Evolutionary conservation across 2,329 filamentous ascomycete species (phyloP).

Genomic region (Hypoxylon sp.): DNA sequence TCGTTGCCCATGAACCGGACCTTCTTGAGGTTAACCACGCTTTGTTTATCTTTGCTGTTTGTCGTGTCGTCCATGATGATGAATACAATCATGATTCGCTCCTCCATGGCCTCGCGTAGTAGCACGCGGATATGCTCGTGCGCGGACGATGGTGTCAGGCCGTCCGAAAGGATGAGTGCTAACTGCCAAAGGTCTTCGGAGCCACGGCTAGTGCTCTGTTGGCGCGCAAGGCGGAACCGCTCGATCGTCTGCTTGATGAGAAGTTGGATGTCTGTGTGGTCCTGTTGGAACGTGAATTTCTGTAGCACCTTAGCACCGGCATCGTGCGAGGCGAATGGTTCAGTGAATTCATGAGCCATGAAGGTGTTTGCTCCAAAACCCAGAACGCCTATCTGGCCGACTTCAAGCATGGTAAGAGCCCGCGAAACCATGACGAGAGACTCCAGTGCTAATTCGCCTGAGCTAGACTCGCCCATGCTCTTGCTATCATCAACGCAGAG

Average conservation of each 20-base stretch:
- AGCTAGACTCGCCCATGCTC: constrained; percentile 87
- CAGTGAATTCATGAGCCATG: constrained; percentile 87
- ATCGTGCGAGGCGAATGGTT: constrained; percentile 81
- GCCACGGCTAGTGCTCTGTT: constrained; percentile 66
- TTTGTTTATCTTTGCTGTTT: constrained; percentile 63
- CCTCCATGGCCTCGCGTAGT: constrained; percentile 89
- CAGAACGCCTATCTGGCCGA: constrained; percentile 91
- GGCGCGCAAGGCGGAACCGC: constrained; percentile 83
- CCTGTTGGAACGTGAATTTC: constrained; percentile 87
- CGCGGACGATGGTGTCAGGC: constrained; percentile 84
- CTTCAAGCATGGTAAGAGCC: constrained; percentile 91
- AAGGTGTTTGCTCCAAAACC: constrained; percentile 89
- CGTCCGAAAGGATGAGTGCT: constrained; percentile 92
- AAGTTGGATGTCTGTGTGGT: constrained; percentile 85
- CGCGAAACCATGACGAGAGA: constrained; percentile 93
- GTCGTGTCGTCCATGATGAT: constrained; percentile 86
- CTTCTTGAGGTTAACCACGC: constrained; percentile 89
- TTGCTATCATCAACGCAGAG: constrained; percentile 96
- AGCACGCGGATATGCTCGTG: constrained; percentile 87
- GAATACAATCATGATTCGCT: constrained; percentile 98
- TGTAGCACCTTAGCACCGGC: constrained; percentile 88
- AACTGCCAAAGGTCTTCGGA: constrained; percentile 91
- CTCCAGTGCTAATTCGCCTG: constrained; percentile 87
- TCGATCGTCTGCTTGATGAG: constrained; percentile 84
- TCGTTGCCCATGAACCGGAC: constrained; percentile 80